Conservation (phyloP, 2,329 filamentous ascomycete species). For the Penicillium griseofulvum region DNA sequence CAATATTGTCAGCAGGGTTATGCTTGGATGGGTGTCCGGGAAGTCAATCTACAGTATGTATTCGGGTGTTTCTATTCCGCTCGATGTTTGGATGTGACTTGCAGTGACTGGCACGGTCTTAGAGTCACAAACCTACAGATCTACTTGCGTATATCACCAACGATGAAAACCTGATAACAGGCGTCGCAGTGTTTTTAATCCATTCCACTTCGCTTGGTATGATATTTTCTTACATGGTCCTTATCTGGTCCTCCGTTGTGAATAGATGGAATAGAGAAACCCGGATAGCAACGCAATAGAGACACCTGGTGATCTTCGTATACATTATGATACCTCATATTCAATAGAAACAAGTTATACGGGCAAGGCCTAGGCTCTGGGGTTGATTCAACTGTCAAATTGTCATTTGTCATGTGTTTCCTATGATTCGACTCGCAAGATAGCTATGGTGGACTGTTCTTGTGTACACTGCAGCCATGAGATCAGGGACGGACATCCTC, state of each 20-base stretch:
- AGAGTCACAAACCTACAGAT: neutral
- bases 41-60: neutral
- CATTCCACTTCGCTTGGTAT: neutral
- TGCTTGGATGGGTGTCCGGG: neutral
- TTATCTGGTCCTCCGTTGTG: neutral
- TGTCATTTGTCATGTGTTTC: neutral
- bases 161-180: neutral
- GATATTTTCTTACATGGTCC: neutral
- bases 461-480: too few species aligned
- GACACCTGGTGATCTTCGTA: too few species aligned
- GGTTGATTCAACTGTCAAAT: neutral
- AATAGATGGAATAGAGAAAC: neutral
- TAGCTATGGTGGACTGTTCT: neutral
- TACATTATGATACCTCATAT: neutral
- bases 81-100: neutral
- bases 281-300: too few species aligned
- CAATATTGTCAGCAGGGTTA: neutral
- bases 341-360: neutral
- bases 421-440: neutral
- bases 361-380: neutral
- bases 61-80: neutral
- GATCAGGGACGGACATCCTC: neutral
- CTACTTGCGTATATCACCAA: neutral
- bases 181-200: neutral
- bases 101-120: neutral